phyloP scores from a whole-genome alignment of 306 rosid species.

The Ceratonia siliqua region DNA sequence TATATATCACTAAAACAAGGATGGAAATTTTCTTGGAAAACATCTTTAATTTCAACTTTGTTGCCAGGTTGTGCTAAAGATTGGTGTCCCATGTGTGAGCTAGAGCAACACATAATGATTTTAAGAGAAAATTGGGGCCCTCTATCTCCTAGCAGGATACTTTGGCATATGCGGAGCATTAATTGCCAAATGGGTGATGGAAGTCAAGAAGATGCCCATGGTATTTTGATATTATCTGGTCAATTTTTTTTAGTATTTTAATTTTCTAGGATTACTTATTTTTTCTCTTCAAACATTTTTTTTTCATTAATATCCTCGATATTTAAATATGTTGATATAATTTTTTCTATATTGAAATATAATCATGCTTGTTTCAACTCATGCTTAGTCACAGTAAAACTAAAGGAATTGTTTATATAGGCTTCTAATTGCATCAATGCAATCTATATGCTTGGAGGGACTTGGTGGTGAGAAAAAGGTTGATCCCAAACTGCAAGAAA shows the following conservation, averaged over 20 bases:
- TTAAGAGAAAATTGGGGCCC: conserved; percentile 71
- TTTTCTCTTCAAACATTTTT: conserved; percentile 16
- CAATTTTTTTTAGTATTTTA: conserved; percentile 3
- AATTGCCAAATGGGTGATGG: conserved; percentile 85
- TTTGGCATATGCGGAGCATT: conserved; percentile 76
- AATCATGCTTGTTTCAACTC: conserved; percentile 18
- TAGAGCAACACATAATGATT: conserved; percentile 75
- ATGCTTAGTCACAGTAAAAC: conserved; percentile 20
- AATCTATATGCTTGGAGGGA: conserved; percentile 84
- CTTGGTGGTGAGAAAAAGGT: conserved; percentile 83
- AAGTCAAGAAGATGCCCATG: conserved; percentile 92
- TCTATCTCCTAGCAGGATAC: conserved; percentile 72
- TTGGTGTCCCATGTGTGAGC: conserved; percentile 91
- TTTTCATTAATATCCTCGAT: conserved; percentile 6
- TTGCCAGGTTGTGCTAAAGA: conserved; percentile 70
- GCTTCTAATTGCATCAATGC: conserved; percentile 89
- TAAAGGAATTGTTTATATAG: conserved; percentile 44
- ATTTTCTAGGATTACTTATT: not conserved
- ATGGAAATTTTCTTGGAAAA: conserved; percentile 16
- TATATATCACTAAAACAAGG: not conserved
- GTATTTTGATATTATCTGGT: conserved; percentile 36
- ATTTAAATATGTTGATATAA: not conserved
- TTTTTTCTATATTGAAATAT: conserved; percentile 15
- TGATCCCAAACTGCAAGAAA: conserved; percentile 77
- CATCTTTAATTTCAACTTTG: not conserved